Conservation (phyloP, 2,329 filamentous ascomycete species). For the Stachybotrys chartarum region DNA sequence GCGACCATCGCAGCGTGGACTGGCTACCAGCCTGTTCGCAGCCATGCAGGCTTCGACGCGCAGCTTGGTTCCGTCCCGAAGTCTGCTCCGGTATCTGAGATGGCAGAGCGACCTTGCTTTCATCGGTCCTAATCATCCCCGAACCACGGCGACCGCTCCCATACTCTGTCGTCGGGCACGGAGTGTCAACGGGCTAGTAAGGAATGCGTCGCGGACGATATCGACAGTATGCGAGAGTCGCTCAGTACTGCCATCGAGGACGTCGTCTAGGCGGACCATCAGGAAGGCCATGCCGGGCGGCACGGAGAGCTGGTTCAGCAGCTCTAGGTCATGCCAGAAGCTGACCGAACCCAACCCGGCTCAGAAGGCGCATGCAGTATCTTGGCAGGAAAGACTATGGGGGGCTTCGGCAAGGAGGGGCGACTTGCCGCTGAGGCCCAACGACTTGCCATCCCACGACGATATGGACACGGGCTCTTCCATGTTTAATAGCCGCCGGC, state of each 20-base stretch:
- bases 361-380: slow-evolving; percentile 16
- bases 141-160: slow-evolving; percentile 5
- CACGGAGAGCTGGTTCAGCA: slow-evolving; percentile 19
- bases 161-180: slow-evolving; percentile 12
- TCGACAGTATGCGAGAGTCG: slow-evolving; percentile 1
- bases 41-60: slow-evolving; percentile 39
- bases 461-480: slow-evolving; percentile 48
- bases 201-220: neutral
- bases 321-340: slow-evolving; percentile 14
- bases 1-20: no score
- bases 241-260: slow-evolving; percentile 15
- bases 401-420: slow-evolving; percentile 29
- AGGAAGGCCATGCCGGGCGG: slow-evolving; percentile 4
- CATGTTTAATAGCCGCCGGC: slow-evolving; percentile 63
- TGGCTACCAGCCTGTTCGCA: neutral
- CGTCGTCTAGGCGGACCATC: slow-evolving; percentile 9
- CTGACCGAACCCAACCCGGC: slow-evolving; percentile 10
- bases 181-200: neutral
- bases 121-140: slow-evolving; percentile 32
- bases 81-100: slow-evolving; percentile 65
- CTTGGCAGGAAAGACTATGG: slow-evolving; percentile 45
- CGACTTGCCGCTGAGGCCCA: slow-evolving; percentile 39
- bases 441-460: slow-evolving; percentile 50
- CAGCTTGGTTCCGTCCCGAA: slow-evolving; percentile 42
- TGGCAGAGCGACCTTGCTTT: slow-evolving; percentile 58